A percentile compares a stretch with the other conserved stretches of the same genome.
Conservation (phyloP, 768 basidiomycete species). For the Roridomyces roridus region DNA sequence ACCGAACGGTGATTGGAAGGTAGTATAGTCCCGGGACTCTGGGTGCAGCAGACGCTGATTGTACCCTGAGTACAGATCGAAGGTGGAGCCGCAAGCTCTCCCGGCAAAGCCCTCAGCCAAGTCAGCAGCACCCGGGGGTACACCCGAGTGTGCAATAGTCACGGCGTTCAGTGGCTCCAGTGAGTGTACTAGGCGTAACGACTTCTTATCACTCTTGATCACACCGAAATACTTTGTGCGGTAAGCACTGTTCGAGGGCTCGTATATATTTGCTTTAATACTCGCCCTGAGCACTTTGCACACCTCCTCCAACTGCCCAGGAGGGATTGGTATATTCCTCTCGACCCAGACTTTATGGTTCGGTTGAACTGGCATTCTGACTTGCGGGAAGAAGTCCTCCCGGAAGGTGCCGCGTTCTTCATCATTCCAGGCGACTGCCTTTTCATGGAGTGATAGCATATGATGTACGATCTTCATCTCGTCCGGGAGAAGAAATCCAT, state of each 20-base stretch:
- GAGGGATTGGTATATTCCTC: constrained; percentile 26
- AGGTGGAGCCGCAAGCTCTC: not conserved
- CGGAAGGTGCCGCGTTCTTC: not conserved
- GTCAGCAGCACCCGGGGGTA: constrained; percentile 20
- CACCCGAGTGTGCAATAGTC: constrained; percentile 22
- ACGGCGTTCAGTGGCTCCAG: constrained; percentile 35
- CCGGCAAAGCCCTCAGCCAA: not conserved
- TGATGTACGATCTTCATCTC: no score
- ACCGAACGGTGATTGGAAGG: constrained; percentile 35
- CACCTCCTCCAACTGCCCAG: constrained; percentile 25
- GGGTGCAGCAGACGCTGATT: constrained; percentile 32
- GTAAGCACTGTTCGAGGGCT: constrained; percentile 21
- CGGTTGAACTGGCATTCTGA: constrained; percentile 32
- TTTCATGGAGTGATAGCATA: not conserved
- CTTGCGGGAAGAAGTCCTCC: constrained; percentile 17
- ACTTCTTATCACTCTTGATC: constrained; percentile 23
- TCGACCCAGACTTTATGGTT: constrained; percentile 4
- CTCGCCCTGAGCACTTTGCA: not conserved
- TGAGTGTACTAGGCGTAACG: constrained; percentile 19
- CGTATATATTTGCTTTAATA: not conserved
- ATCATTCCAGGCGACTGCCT: not conserved
- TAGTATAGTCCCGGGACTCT: constrained; percentile 35
- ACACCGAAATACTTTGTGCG: constrained; percentile 38
- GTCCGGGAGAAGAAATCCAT: no score
- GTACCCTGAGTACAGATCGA: constrained; percentile 33